Conservation (phyloP, 768 basidiomycete genomes). For the Kwoniella sp. region DNA sequence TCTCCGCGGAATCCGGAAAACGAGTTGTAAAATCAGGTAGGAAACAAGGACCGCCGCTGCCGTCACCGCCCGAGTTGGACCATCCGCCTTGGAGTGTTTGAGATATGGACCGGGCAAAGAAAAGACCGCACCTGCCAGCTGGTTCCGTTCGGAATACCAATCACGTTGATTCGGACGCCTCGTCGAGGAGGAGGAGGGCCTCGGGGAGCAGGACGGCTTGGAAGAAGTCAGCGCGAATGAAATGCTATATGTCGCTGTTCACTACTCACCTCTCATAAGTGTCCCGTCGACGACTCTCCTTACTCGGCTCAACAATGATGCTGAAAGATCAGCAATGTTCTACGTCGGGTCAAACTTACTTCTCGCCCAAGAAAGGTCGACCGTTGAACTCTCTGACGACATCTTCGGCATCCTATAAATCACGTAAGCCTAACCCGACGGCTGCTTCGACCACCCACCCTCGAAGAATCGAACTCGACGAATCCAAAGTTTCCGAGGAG, state of each 20-base stretch:
- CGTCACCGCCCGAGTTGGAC: constrained; percentile 8
- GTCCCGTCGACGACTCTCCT: constrained; percentile 80
- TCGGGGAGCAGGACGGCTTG: constrained; percentile 29
- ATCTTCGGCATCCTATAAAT: constrained; percentile 84
- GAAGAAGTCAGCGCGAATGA: constrained; percentile 18
- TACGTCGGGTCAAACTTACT: constrained; percentile 59
- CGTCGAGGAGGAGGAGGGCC: constrained; percentile 39
- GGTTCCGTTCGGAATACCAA: constrained; percentile 87
- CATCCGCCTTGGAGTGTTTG: background rate
- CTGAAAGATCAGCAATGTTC: constrained; percentile 57
- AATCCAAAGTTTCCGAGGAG: constrained; percentile 98
- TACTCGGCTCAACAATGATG: constrained; percentile 94
- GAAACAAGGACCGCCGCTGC: background rate
- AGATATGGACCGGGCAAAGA: constrained; percentile 40
- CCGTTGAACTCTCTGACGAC: constrained; percentile 84
- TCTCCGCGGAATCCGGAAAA: background rate
- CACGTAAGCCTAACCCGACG: background rate
- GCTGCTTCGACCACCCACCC: constrained; percentile 60
- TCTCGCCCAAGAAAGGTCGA: constrained; percentile 83
- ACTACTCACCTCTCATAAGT: constrained; percentile 63
- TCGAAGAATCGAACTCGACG: constrained; percentile 87
- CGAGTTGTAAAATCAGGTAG: background rate
- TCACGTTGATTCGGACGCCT: constrained; percentile 71
- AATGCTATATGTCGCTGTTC: constrained; percentile 19
- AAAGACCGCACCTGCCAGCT: constrained; percentile 93